These are phyloP conservation scores for Eucalyptus cloeziana DNA, from an alignment of 345 rosid genomes.

Conservation along the genomic window DNA sequence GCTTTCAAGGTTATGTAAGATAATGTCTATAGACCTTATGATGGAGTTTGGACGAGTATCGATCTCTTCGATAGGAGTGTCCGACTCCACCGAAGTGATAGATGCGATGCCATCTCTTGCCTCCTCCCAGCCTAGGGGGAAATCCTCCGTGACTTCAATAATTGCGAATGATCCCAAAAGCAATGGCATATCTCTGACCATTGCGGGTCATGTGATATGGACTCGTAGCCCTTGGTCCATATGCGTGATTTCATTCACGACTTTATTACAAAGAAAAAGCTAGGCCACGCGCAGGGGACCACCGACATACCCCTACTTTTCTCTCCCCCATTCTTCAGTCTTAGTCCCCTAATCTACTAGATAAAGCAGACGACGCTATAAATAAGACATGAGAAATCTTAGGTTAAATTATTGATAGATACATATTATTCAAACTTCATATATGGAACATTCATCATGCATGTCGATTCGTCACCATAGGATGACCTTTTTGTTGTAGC, in stretches of 20 bases:
- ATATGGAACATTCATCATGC: neutral
- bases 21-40: neutral
- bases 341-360: neutral
- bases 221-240: neutral
- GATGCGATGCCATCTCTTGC: neutral
- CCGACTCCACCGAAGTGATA: neutral
- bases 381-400: neutral
- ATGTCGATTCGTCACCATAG: neutral
- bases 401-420: neutral
- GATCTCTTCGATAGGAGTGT: neutral
- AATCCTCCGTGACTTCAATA: constrained; percentile 34
- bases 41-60: neutral
- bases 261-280: neutral
- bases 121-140: neutral
- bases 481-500: neutral
- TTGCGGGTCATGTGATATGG: neutral
- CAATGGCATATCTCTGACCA: constrained; percentile 53
- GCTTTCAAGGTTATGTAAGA: neutral
- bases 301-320: neutral
- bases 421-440: neutral
- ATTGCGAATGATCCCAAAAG: constrained; percentile 1
- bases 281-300: neutral
- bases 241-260: neutral
- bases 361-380: neutral
- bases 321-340: neutral